Evolutionary conservation across 768 basidiomycete species (phyloP).

Genomic region (Auricularia sp.): DNA sequence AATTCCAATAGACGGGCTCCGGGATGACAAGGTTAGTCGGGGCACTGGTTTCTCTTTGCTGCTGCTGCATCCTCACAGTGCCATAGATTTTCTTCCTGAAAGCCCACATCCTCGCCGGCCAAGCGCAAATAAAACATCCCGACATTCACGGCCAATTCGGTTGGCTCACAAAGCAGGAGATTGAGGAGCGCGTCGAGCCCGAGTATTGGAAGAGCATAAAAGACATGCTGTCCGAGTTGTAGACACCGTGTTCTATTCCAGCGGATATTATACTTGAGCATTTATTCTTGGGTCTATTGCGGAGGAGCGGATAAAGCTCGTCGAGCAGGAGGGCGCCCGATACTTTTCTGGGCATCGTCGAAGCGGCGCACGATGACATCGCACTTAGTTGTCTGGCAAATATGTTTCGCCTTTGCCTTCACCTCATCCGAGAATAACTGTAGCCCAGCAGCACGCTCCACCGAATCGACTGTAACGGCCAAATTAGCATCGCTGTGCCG

Average conservation of each 20-base stretch:
- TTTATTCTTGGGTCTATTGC: constrained; percentile 6
- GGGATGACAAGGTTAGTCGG: neutral
- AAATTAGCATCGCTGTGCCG: constrained; percentile 3
- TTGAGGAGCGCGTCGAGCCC: constrained; percentile 54
- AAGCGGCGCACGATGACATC: constrained; percentile 81
- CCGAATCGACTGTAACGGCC: constrained; percentile 61
- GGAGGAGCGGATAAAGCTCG: constrained; percentile 43
- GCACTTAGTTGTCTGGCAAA: constrained; percentile 85
- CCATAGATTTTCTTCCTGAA: constrained; percentile 88
- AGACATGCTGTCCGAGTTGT: constrained; percentile 69
- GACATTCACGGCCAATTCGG: constrained; percentile 65
- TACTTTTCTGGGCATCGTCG: constrained; percentile 71
- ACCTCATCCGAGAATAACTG: constrained; percentile 76
- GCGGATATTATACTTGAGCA: constrained; percentile 5
- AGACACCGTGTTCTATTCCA: constrained; percentile 7
- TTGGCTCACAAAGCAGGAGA: constrained; percentile 92
- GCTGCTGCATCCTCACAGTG: neutral
- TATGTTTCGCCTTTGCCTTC: constrained; percentile 66
- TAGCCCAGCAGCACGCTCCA: constrained; percentile 84
- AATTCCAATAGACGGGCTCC: neutral
- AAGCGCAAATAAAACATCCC: constrained; percentile 45
- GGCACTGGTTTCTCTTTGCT: neutral
- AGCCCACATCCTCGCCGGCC: constrained; percentile 85
- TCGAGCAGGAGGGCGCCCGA: constrained; percentile 23
- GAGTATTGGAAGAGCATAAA: constrained; percentile 71